phyloP scores from a whole-genome alignment of 805 yeast genomes.

The Saccharomycopsis lassenensis region DNA sequence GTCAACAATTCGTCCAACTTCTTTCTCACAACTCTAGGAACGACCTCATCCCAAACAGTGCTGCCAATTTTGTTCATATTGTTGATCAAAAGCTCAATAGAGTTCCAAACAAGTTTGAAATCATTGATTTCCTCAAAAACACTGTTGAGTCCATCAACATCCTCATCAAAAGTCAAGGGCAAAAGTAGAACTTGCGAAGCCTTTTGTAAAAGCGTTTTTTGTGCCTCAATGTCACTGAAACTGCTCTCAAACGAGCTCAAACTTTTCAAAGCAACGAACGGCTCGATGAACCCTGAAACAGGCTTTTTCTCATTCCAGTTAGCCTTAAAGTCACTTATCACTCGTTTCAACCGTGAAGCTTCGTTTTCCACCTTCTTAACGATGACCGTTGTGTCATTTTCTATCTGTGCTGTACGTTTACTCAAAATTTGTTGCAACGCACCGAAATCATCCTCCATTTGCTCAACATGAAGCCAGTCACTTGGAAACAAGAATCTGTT shows the following conservation, averaged over 20 bases:
- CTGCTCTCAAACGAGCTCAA: constrained; percentile 27
- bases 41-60: constrained; percentile 38
- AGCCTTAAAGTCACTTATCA: constrained; percentile 23
- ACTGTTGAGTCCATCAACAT: constrained; percentile 24
- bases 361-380: constrained; percentile 33
- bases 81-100: constrained; percentile 42
- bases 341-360: constrained; percentile 26
- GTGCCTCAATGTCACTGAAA: constrained; percentile 7
- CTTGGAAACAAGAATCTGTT: constrained; percentile 37
- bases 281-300: constrained; percentile 30
- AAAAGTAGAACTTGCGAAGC: constrained; percentile 29
- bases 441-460: constrained; percentile 39
- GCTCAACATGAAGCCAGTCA: constrained; percentile 54
- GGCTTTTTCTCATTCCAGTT: constrained; percentile 45
- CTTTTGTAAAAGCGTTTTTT: constrained; percentile 20
- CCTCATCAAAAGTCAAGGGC: constrained; percentile 23
- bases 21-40: constrained; percentile 33
- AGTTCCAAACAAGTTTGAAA: constrained; percentile 51
- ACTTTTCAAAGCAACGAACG: constrained; percentile 33
- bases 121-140: constrained; percentile 42
- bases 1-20: constrained; percentile 40
- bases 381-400: constrained; percentile 32
- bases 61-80: constrained; percentile 32
- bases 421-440: constrained; percentile 31
- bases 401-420: constrained; percentile 28